Percentiles rank a stretch among this genome's conserved stretches.
Evolutionary conservation across 345 rosid genomes (phyloP).

Genomic region (Dimocarpus longan): DNA sequence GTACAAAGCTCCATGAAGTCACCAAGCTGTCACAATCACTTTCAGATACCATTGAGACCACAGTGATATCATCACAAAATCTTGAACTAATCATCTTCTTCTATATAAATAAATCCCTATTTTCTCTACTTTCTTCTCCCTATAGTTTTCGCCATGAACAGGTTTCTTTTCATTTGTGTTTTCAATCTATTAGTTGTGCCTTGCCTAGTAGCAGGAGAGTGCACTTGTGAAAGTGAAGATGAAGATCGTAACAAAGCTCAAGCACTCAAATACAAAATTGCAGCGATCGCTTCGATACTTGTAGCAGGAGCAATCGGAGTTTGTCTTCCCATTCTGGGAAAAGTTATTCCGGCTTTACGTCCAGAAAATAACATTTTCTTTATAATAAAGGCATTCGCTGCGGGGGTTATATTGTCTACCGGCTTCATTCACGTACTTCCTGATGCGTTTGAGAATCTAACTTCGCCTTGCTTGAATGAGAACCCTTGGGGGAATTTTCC

Average conservation of each 20-base stretch:
- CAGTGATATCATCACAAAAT: too few species aligned
- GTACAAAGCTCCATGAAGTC: too few species aligned
- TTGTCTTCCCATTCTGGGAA: slow-evolving; percentile 50
- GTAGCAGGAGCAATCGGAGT: slow-evolving; percentile 52
- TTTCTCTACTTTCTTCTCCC: not conserved
- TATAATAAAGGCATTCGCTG: slow-evolving; percentile 56
- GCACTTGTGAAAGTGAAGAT: slow-evolving; percentile 24
- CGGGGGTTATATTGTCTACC: slow-evolving; percentile 55
- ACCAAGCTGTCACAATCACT: too few species aligned
- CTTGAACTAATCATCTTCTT: not conserved
- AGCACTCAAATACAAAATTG: slow-evolving; percentile 44
- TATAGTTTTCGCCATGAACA: not conserved
- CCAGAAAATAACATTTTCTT: slow-evolving; percentile 50
- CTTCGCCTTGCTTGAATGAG: slow-evolving; percentile 44
- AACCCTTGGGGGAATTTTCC: slow-evolving; percentile 56
- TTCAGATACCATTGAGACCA: too few species aligned
- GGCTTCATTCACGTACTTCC: slow-evolving; percentile 60
- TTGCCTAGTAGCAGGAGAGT: slow-evolving; percentile 17
- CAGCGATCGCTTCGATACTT: slow-evolving; percentile 49
- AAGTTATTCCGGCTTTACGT: slow-evolving; percentile 30
- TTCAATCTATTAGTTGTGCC: slow-evolving; percentile 5
- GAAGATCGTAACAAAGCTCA: not conserved
- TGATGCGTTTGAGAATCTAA: slow-evolving; percentile 47
- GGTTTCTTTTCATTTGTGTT: not conserved
- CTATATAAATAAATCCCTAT: not conserved